Evolutionary conservation across 2,329 filamentous ascomycete species (phyloP), one percentile per base, ranked within the genome.

Genomic region (Fusarium compactum): DNA sequence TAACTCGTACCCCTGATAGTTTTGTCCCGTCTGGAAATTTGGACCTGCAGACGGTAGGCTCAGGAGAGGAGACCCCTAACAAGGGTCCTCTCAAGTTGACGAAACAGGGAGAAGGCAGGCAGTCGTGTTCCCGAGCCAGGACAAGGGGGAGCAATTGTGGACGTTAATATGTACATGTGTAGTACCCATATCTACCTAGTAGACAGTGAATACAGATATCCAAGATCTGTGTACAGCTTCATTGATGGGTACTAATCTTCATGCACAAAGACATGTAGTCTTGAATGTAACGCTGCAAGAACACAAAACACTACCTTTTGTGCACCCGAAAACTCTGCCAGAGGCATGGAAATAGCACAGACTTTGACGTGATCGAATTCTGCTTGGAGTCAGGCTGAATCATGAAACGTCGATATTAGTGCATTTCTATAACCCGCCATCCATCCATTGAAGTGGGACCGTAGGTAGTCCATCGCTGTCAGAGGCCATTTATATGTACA

Each of bases 1-100:
- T 58, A 25, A 52, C 59, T 50, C 44, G 20, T 18, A 44, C 46
- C 62, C 45, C 45, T 30, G 46, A 32, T 24, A 45, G 64, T 67
- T 69, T 68, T 51, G 63, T 67, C 60, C 50, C 18, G 18, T n/a
- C 53, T 75, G 69, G 74, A 76, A 76, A 76, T 76, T 76, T 76
- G 74, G 69, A 76, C 61, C 65, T 71, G 72, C 74, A 70, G 71
- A 71, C 62, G 70, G 73, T 67, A 58, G 67, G 47, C 54, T 50
- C 51, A 62, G 58, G 41, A 65, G 44, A 64, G 59, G 50, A 64
- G 69, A 62, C 73, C 73, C 73, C 73, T 76, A 62, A 61, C 72
- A 62, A 71, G 74, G 74, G 69, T 76, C 51, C 46, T 61, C 38
- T 65, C 29, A 56, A 55, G 58, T 57, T 54, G 57, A 59, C 63